These are phyloP conservation scores for Gracilaria caudata DNA, from an alignment of 23 red algal species.

Conservation along the genomic window DNA sequence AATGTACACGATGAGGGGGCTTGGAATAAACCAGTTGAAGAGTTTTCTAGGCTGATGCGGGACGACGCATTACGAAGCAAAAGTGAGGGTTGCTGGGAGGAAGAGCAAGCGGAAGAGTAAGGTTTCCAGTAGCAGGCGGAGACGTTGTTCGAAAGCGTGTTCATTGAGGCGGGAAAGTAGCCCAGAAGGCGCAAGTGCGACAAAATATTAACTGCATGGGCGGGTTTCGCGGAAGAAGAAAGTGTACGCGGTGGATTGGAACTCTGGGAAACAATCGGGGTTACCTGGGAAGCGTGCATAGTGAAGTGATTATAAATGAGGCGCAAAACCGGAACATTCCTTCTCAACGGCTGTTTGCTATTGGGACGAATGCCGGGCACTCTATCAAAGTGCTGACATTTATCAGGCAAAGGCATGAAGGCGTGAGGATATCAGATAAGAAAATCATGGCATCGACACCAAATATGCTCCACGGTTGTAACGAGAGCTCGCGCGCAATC, in stretches of 20 bases:
- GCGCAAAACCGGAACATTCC: too few relatives aligned
- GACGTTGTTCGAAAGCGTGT: background rate
- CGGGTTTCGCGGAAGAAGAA: background rate
- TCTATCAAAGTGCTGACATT: too few relatives aligned
- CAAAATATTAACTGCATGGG: background rate
- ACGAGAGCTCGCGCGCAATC: too few relatives aligned
- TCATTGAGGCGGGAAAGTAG: background rate
- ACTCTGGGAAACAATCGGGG: background rate
- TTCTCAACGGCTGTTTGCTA: too few relatives aligned
- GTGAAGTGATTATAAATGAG: too few relatives aligned
- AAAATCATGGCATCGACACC: too few relatives aligned
- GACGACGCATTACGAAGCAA: constrained; percentile 56
- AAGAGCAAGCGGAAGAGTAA: background rate
- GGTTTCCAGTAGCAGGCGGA: background rate
- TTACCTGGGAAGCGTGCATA: background rate
- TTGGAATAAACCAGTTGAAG: background rate
- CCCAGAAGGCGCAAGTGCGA: background rate
- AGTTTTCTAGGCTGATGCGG: constrained; percentile 45
- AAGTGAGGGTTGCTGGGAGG: constrained; percentile 13
- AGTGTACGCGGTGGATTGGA: background rate
- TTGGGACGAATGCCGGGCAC: too few relatives aligned
- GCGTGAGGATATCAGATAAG: too few relatives aligned
- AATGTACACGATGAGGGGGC: background rate
- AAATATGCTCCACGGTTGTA: too few relatives aligned
- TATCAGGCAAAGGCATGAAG: too few relatives aligned